Conservation (phyloP, 371 early-diverging fungal species). For the Smittium mucronatum region DNA sequence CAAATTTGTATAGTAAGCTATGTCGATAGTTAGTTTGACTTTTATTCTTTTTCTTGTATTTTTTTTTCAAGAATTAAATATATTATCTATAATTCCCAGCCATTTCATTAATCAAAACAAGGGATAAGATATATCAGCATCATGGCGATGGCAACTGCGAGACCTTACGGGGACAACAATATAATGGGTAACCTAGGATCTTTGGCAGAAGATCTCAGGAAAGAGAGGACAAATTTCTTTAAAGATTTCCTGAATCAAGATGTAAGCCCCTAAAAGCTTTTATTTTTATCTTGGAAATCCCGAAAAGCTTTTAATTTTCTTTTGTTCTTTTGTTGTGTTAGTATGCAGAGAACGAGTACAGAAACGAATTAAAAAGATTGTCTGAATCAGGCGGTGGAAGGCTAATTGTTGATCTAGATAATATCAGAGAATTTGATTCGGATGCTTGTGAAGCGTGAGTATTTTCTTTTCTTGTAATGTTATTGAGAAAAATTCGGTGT, state of each 20-base stretch:
- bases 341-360: conserved; percentile 43
- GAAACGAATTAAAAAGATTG: conserved; percentile 51
- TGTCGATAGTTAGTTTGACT: too few species aligned
- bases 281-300: neutral
- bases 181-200: conserved; percentile 1
- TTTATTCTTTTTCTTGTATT: too few species aligned
- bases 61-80: too few species aligned
- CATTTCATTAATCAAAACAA: too few species aligned
- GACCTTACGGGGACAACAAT: neutral
- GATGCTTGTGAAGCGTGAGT: conserved; percentile 21
- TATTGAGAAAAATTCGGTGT: neutral
- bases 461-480: neutral
- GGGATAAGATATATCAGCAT: neutral
- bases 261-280: neutral
- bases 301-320: neutral
- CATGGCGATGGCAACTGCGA: neutral
- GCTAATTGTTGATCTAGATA: conserved; percentile 77
- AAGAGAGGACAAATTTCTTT: conserved; percentile 8
- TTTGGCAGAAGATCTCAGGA: conserved; percentile 8
- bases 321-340: conserved; percentile 10
- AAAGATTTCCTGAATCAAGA: conserved; percentile 13
- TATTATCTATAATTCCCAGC: too few species aligned
- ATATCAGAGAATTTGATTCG: conserved; percentile 60
- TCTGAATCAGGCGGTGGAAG: conserved; percentile 48
- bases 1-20: too few species aligned